These are phyloP conservation scores for Aspergillus sp. DNA, from an alignment of 2,329 filamentous ascomycete species.

Conservation along the genomic window DNA sequence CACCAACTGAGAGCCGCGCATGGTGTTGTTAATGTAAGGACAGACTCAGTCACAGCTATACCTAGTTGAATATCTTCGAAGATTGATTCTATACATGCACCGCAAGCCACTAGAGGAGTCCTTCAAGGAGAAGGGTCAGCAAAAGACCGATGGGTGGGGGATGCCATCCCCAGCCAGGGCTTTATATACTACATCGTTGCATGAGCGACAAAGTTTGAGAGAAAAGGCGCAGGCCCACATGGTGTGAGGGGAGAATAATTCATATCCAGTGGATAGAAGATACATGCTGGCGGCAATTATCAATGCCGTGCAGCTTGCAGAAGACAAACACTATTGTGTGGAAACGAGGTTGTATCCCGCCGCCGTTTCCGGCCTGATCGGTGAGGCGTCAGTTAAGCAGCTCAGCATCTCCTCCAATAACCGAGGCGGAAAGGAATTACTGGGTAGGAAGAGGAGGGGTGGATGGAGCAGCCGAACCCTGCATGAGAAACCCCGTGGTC, in stretches of 20 bases:
- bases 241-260: neutral
- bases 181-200: neutral
- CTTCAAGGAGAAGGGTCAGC: neutral
- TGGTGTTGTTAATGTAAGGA: slow-evolving; percentile 11
- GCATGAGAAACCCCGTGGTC: neutral
- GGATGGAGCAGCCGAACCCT: neutral
- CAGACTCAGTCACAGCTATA: neutral
- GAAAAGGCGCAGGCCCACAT: neutral
- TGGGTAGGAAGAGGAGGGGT: neutral
- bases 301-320: neutral
- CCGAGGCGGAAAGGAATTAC: neutral
- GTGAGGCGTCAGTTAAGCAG: neutral
- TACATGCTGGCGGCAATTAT: too few relatives aligned
- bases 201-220: neutral
- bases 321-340: neutral
- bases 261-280: neutral
- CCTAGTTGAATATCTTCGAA: neutral
- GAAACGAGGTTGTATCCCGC: neutral
- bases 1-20: slow-evolving; percentile 26
- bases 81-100: neutral
- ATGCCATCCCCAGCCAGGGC: neutral
- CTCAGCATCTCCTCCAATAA: neutral
- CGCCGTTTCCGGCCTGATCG: neutral
- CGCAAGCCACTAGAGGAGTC: neutral
- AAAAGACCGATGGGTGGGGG: neutral